A percentile compares a stretch with the other conserved stretches of the same genome.
Conservation (phyloP, 108 stramenopile genomes). For the Fragilariopsis cylindrus region DNA sequence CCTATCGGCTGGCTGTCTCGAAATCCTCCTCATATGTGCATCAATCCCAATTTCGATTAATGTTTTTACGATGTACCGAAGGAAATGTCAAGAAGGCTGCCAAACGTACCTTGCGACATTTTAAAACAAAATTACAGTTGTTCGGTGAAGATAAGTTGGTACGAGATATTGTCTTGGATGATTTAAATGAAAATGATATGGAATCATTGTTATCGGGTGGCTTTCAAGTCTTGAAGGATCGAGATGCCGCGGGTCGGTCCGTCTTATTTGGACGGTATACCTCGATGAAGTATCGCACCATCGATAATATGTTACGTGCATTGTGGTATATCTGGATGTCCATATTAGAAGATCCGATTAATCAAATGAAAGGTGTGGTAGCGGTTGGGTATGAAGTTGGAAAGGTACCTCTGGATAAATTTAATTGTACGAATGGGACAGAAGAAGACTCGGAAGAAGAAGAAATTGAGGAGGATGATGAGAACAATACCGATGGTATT, state of each 20-base stretch:
- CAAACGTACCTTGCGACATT: conserved; percentile 27
- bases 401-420: conserved; percentile 20
- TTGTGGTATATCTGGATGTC: conserved; percentile 41
- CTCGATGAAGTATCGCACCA: conserved; percentile 12
- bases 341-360: conserved; percentile 27
- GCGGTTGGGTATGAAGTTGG: conserved; percentile 28
- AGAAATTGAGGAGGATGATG: background rate
- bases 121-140: conserved; percentile 21
- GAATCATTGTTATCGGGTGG: conserved; percentile 28
- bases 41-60: conserved; percentile 15
- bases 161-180: conserved; percentile 18
- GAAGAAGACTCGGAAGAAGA: too few species aligned
- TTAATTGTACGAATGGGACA: background rate
- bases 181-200: conserved; percentile 26
- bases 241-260: conserved; percentile 32
- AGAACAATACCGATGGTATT: too few species aligned
- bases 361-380: conserved; percentile 34
- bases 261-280: conserved; percentile 36
- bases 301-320: conserved; percentile 28
- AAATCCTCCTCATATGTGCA: background rate
- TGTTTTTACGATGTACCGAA: conserved; percentile 29
- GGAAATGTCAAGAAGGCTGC: conserved; percentile 31
- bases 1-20: conserved; percentile 8
- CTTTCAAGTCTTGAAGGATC: conserved; percentile 30
- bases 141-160: conserved; percentile 28